Base-by-base conservation (phyloP, 805 yeast genomes). In the Zygosaccharomyces bisporus region DNA sequence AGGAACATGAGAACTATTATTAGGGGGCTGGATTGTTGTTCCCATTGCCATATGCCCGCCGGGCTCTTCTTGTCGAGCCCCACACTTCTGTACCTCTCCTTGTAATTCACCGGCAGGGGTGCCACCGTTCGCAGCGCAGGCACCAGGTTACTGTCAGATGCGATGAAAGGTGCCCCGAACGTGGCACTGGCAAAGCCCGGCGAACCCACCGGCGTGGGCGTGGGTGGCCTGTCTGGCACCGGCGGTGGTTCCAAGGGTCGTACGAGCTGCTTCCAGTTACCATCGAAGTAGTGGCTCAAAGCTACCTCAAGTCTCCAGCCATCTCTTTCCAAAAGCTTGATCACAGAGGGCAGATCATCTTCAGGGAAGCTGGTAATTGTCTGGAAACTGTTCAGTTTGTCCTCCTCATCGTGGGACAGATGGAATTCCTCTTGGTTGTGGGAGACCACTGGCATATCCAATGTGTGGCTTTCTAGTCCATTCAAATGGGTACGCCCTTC, bases 281-380 rank as follows among this genome's bases (percentile, higher is more conserved):
- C 75, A 53, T 83, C 90, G 56, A 81, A 81, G 58, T 72, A 83
- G 40, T 78, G 71, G 3, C 82, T 74, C 24, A 81, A 62, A 1
- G 88, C 79, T 34, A 73, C 68, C 53, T 82, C 86, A 39, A 83
- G 56, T 54, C 81, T 74, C 81, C 81, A 80, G 39, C 78, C 73
- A 52, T 79, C 73, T 37, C 74, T 71, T 24, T 70, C 61, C 41
- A 83, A 58, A 19, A 81, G 59, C 41, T 68, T 61, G 3, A 73
- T 60, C 2, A 81, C 73, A 34, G 74, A 69, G 1, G 71, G 72
- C 35, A 70, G 63, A 20, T 77, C 76, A 0, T 67, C 72, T 4
- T 73, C 76, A 7, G 72, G 72, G 50, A 70, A 75, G 2, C 73
- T 66, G 0, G 81, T 71, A 41, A 79, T 74, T 45, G 71, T 69